Evolutionary conservation across 495 filamentous ascomycete genomes (phyloP).

Genomic region (Patellaria atrata): DNA sequence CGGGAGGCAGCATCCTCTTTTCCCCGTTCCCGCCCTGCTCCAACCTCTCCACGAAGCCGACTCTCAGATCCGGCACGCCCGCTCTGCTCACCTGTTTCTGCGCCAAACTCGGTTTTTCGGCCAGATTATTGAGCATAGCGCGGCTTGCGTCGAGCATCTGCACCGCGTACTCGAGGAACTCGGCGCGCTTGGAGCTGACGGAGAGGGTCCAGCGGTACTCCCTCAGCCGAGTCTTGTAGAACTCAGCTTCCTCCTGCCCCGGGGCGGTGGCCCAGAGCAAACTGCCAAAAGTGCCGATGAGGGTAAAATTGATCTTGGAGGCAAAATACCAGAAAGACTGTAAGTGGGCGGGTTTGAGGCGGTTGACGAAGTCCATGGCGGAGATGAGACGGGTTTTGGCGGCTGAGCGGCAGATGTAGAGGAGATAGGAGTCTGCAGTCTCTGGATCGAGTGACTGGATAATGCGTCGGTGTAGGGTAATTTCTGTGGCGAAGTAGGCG

Average conservation of each 20-base stretch:
- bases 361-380: conserved; percentile 33
- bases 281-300: conserved; percentile 67
- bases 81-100: conserved; percentile 17
- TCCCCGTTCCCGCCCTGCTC: conserved; percentile 6
- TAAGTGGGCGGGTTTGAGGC: conserved; percentile 26
- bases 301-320: conserved; percentile 64
- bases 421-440: conserved; percentile 52
- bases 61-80: conserved; percentile 16
- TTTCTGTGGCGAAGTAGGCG: conserved; percentile 72
- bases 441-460: conserved; percentile 50
- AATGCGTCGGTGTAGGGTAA: conserved; percentile 71
- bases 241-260: conserved; percentile 82
- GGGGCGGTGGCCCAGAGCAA: conserved; percentile 80
- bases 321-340: conserved; percentile 50
- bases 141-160: conserved; percentile 45
- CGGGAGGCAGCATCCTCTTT: too few species aligned
- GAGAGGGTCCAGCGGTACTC: conserved; percentile 92
- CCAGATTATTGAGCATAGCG: conserved; percentile 25
- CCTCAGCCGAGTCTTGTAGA: conserved; percentile 69
- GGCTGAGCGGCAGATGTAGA: conserved; percentile 89
- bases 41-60: conserved; percentile 6
- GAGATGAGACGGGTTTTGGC: conserved; percentile 56
- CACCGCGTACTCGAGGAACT: conserved; percentile 64
- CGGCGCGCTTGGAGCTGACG: conserved; percentile 67
- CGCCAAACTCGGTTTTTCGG: conserved; percentile 23